These are phyloP conservation scores for Heracleum sosnowskyi DNA, from an alignment of 129 eudicot species.

Conservation along the genomic window DNA sequence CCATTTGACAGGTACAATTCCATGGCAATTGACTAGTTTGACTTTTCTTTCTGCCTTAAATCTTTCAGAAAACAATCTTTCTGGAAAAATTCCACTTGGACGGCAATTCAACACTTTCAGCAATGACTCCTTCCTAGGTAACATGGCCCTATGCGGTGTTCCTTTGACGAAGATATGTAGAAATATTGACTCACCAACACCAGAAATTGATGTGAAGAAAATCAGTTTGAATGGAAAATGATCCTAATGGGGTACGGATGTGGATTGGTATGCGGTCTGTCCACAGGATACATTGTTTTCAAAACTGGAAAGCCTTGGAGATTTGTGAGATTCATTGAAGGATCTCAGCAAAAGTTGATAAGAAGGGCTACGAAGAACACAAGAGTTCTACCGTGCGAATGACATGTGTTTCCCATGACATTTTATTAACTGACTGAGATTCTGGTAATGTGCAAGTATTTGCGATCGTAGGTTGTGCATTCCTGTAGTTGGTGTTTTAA, in stretches of 20 bases:
- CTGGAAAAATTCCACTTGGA: constrained; percentile 18
- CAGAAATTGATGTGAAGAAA: neutral
- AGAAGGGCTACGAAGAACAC: too few relatives aligned
- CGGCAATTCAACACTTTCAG: constrained; percentile 27
- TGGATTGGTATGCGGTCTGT: neutral
- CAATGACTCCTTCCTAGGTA: constrained; percentile 10
- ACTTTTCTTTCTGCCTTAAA: constrained; percentile 18
- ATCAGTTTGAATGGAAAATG: constrained; percentile 26
- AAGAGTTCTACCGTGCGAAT: too few relatives aligned
- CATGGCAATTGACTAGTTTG: constrained; percentile 16
- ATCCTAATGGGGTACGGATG: constrained; percentile 15
- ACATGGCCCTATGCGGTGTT: constrained; percentile 24
- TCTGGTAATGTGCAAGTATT: too few relatives aligned
- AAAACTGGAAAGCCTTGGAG: neutral
- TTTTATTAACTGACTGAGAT: too few relatives aligned
- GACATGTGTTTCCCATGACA: too few relatives aligned
- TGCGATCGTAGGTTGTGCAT: too few relatives aligned
- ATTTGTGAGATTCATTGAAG: too few relatives aligned
- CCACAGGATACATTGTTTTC: neutral
- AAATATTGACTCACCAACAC: neutral
- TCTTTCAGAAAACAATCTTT: constrained; percentile 28
- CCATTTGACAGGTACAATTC: constrained; percentile 28
- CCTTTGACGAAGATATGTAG: constrained; percentile 29
- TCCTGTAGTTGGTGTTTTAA: too few relatives aligned
- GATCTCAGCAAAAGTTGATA: too few relatives aligned